A percentile compares a stretch with the other conserved stretches of the same genome.
Conservation (phyloP, 2,329 filamentous ascomycete species). For the Peltaster fructicola region DNA sequence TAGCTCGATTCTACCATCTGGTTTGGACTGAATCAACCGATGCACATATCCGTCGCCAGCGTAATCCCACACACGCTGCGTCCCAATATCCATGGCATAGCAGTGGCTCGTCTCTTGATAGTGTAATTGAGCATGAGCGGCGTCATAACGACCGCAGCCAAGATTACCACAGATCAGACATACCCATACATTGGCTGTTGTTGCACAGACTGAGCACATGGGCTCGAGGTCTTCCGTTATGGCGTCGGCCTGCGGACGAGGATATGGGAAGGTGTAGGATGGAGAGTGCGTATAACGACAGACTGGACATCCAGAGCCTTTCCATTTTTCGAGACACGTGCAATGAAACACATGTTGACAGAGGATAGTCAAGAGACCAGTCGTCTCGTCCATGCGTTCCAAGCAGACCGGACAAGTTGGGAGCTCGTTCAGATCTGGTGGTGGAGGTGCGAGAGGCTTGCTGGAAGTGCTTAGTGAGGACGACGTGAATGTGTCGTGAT, state of each 20-base stretch:
- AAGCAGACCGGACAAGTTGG: constrained; percentile 93
- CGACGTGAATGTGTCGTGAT: constrained; percentile 44
- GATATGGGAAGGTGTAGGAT: constrained; percentile 21
- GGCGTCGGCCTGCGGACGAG: constrained; percentile 15
- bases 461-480: constrained; percentile 21
- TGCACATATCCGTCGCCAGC: constrained; percentile 92
- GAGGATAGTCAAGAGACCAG: constrained; percentile 81
- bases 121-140: constrained; percentile 82
- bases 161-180: constrained; percentile 86
- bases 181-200: constrained; percentile 74
- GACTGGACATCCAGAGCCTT: constrained; percentile 80
- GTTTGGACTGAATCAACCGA: constrained; percentile 81
- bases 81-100: constrained; percentile 82
- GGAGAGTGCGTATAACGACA: constrained; percentile 69
- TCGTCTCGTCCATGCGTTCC: constrained; percentile 96
- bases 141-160: constrained; percentile 89
- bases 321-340: constrained; percentile 90
- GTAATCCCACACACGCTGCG: constrained; percentile 97
- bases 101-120: constrained; percentile 80
- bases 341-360: constrained; percentile 98
- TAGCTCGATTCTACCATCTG: constrained; percentile 63
- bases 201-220: constrained; percentile 67
- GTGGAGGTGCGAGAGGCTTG: constrained; percentile 53
- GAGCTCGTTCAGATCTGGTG: constrained; percentile 72
- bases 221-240: constrained; percentile 40